These are phyloP conservation scores for Bipolaris zeicola DNA, from an alignment of 2,329 filamentous ascomycete genomes.

Conservation along the genomic window DNA sequence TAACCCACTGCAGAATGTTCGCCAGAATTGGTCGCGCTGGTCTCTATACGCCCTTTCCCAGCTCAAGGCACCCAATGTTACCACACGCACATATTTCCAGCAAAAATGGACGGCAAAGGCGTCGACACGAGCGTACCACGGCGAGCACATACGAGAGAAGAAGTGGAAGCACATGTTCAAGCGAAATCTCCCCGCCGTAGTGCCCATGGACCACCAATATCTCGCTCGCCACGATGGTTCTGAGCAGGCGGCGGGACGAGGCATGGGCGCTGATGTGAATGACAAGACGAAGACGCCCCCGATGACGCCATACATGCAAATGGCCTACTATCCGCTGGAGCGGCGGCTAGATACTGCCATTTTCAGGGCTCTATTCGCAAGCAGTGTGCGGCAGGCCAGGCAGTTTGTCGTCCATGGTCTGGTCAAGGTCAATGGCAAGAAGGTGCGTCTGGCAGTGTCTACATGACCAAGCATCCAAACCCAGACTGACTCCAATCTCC, in stretches of 20 bases:
- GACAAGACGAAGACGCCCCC: slow-evolving; percentile 30
- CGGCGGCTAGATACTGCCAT: slow-evolving; percentile 91
- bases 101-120: slow-evolving; percentile 97
- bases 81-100: slow-evolving; percentile 79
- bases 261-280: slow-evolving; percentile 65
- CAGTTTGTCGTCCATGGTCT: slow-evolving; percentile 93
- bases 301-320: slow-evolving; percentile 89
- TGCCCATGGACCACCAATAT: slow-evolving; percentile 81
- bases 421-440: slow-evolving; percentile 95
- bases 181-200: slow-evolving; percentile 77
- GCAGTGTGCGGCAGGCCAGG: slow-evolving; percentile 87
- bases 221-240: slow-evolving; percentile 83
- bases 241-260: slow-evolving; percentile 80
- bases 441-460: slow-evolving; percentile 59
- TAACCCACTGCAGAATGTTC: slow-evolving; percentile 71
- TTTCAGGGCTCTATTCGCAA: slow-evolving; percentile 91
- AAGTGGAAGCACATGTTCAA: slow-evolving; percentile 95
- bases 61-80: slow-evolving; percentile 51
- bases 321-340: slow-evolving; percentile 92
- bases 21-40: slow-evolving; percentile 97
- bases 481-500: slow-evolving; percentile 1
- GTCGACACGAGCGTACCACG: slow-evolving; percentile 83
- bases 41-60: slow-evolving; percentile 87
- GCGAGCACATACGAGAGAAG: slow-evolving; percentile 89
- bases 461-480: not conserved